These are phyloP conservation scores for Linum trigynum DNA, from an alignment of 345 rosid genomes.

Conservation along the genomic window DNA sequence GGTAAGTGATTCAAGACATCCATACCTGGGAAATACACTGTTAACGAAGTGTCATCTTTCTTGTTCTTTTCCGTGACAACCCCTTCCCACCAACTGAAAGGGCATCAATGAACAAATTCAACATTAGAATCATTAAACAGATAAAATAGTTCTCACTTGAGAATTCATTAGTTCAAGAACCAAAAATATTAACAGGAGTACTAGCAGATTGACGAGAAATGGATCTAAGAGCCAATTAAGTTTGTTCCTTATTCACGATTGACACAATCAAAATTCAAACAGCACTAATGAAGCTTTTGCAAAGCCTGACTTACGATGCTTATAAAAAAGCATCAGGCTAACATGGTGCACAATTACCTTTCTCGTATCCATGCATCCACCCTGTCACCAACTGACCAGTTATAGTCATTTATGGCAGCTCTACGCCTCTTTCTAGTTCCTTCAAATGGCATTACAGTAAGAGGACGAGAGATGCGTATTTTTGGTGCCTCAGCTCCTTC, in stretches of 20 bases:
- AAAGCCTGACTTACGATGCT: too few species aligned
- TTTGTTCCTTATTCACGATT: too few species aligned
- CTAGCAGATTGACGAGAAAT: too few species aligned
- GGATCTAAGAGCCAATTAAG: too few species aligned
- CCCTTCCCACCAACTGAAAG: conserved; percentile 93
- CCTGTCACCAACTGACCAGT: conserved; percentile 85
- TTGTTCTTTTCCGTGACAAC: conserved; percentile 60
- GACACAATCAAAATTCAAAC: too few species aligned
- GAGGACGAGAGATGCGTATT: conserved; percentile 64
- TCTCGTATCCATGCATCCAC: conserved; percentile 82
- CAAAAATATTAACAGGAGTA: too few species aligned
- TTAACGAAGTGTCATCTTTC: conserved; percentile 58
- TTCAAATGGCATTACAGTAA: conserved; percentile 60
- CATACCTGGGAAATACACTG: conserved; percentile 75
- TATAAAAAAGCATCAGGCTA: too few species aligned
- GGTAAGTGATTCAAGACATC: background rate
- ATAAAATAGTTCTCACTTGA: background rate
- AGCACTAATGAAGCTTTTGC: too few species aligned
- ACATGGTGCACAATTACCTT: conserved; percentile 34
- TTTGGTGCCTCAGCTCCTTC: conserved; percentile 57
- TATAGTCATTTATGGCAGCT: conserved; percentile 58
- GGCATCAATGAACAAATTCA: conserved; percentile 10
- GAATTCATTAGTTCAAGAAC: too few species aligned
- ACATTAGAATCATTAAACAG: background rate
- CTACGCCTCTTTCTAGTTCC: conserved; percentile 96